A percentile compares a stretch with the other conserved stretches of the same genome.
These are phyloP conservation scores for Colletotrichum sp. DNA, from an alignment of 2,329 filamentous ascomycete species.

Conservation along the genomic window DNA sequence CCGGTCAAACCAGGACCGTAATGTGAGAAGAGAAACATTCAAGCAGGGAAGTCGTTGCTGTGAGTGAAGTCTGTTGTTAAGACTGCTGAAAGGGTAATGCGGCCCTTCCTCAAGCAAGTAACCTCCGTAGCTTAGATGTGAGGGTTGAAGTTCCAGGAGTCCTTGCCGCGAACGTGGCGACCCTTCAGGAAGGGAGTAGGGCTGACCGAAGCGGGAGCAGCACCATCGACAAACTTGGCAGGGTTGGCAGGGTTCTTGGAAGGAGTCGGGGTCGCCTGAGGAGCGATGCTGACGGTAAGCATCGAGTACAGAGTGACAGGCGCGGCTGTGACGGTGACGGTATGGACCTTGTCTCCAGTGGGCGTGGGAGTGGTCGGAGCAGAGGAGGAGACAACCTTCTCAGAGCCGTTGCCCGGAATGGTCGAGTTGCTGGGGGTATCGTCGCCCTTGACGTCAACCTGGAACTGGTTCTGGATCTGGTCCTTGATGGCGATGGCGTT, in stretches of 20 bases:
- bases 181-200: conserved; percentile 16
- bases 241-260: conserved; percentile 42
- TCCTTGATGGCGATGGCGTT: conserved; percentile 46
- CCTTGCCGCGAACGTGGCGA: conserved; percentile 10
- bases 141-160: conserved; percentile 18
- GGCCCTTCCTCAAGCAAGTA: background rate
- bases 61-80: background rate
- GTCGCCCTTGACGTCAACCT: conserved; percentile 41
- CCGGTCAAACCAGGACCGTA: background rate
- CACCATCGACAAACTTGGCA: conserved; percentile 38
- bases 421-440: conserved; percentile 2
- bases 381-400: conserved; percentile 20
- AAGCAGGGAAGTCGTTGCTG: background rate
- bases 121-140: background rate
- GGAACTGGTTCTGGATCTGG: conserved; percentile 50
- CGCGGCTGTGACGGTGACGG: conserved; percentile 21
- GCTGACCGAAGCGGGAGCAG: conserved; percentile 13
- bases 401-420: conserved; percentile 23
- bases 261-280: conserved; percentile 37
- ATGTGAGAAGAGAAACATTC: background rate
- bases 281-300: conserved; percentile 43
- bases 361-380: conserved; percentile 22
- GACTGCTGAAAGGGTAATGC: background rate
- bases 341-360: background rate
- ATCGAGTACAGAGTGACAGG: conserved; percentile 16